Evolutionary conservation across 257 asterid species (phyloP), one percentile per base, ranked within the genome.

Genomic region (Verbena officinalis): DNA sequence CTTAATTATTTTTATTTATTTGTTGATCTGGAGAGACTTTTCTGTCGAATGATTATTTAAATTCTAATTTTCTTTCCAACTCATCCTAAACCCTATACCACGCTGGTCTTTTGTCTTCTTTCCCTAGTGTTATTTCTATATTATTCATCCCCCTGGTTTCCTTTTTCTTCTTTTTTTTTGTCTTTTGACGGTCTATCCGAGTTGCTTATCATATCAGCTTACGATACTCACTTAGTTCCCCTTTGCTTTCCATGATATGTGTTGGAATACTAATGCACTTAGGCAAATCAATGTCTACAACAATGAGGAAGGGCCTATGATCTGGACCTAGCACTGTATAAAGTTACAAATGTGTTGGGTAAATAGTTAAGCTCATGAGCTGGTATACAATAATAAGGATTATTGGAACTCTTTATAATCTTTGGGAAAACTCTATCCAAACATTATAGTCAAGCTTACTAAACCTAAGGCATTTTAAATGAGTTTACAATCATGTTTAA

Each of bases 101-200:
- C 34, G 66, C 13, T 52, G 57, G 59, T 38, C 77, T 69, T 64
- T 62, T 55, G 19, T 58, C 39, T 24, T 31, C 20, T 36, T 16
- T 36, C 40, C 15, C 51, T 20, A n/a, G 23, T 17, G 24, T 9
- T 22, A 5, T 19, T 46, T 42, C 42, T 27, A 12, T 64, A 45
- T 33, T 44, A n/a, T 33, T 50, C 45, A 15, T 55, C 24, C 5
- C 2, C 23, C 68, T 42, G 13, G 4, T 64, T 9, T 62, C 2
- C 7, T 23, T 16, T 43, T 52, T 46, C 23, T 24, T 49, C 46
- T 34, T 39, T 5, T 5, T 5, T 39, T 39, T n/a, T n/a, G n/a
- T n/a, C n/a, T n/a, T n/a, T n/a, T 19, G 5, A 27, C 30, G 22
- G 34, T 45, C 17, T 36, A 16, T 22, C 43, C 2, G 58, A 19